These are phyloP conservation scores for Forsythia suspensa DNA, from an alignment of 257 asterid genomes.

Conservation along the genomic window DNA sequence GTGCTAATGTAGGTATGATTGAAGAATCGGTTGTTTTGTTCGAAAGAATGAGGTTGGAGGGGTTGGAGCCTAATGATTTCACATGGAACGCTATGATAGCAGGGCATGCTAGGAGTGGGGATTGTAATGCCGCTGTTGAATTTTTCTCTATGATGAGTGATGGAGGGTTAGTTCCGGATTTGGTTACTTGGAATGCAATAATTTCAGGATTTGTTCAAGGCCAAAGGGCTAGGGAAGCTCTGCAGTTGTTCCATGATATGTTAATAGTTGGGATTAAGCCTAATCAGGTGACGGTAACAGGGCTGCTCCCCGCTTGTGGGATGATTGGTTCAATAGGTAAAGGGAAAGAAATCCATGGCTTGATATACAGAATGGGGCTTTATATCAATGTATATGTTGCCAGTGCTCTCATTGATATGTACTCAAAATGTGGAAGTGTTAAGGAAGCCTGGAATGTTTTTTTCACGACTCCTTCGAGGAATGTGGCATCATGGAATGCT, in stretches of 20 bases:
- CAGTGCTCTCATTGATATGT: slow-evolving; percentile 63
- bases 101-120: slow-evolving; percentile 52
- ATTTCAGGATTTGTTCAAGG: slow-evolving; percentile 62
- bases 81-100: slow-evolving; percentile 61
- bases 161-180: slow-evolving; percentile 49
- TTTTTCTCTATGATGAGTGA: slow-evolving; percentile 45
- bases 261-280: slow-evolving; percentile 50
- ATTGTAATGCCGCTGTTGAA: slow-evolving; percentile 43
- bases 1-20: slow-evolving; percentile 40
- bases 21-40: slow-evolving; percentile 47
- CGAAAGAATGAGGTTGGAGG: slow-evolving; percentile 49
- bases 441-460: slow-evolving; percentile 43
- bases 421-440: slow-evolving; percentile 61
- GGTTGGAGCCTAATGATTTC: slow-evolving; percentile 49
- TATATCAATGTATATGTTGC: slow-evolving; percentile 49
- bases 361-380: slow-evolving; percentile 41
- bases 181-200: slow-evolving; percentile 67
- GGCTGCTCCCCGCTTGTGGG: slow-evolving; percentile 55
- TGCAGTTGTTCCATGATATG: slow-evolving; percentile 43
- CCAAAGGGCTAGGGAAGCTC: slow-evolving; percentile 40
- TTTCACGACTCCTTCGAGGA: slow-evolving; percentile 34
- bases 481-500: slow-evolving; percentile 59
- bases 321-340: slow-evolving; percentile 36
- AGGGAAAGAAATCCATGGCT: slow-evolving; percentile 61
- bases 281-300: slow-evolving; percentile 57